These are phyloP conservation scores for Quercus mongolica DNA, from an alignment of 306 rosid species.

Conservation along the genomic window DNA sequence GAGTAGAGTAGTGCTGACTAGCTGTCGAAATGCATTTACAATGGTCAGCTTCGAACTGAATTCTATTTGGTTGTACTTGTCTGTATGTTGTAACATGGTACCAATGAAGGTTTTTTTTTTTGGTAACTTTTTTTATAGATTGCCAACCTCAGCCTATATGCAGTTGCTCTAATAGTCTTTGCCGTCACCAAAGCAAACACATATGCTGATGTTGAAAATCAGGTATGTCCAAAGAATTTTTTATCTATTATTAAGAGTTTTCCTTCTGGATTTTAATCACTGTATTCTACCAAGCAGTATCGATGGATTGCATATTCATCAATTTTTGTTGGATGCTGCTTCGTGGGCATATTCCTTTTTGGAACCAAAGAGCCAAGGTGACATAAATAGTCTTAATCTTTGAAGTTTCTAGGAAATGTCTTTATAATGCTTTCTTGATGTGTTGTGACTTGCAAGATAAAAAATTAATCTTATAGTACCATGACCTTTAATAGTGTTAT, in stretches of 20 bases:
- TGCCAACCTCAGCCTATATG: conserved; percentile 87
- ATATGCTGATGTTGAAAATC: conserved; percentile 52
- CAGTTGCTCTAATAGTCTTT: conserved; percentile 68
- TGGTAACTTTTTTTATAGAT: conserved; percentile 39
- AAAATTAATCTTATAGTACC: not conserved
- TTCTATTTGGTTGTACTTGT: conserved; percentile 3
- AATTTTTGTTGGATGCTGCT: conserved; percentile 87
- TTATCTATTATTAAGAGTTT: conserved; percentile 11
- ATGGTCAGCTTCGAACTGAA: conserved; percentile 55
- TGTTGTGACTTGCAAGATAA: not conserved
- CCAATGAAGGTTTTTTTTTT: not conserved
- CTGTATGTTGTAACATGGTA: not conserved
- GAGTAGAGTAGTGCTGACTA: conserved; percentile 88
- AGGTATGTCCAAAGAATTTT: conserved; percentile 45
- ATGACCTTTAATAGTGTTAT: not conserved
- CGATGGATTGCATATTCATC: conserved; percentile 93
- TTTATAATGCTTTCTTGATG: not conserved
- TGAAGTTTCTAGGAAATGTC: not conserved
- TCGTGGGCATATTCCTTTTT: conserved; percentile 62
- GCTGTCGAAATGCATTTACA: conserved; percentile 92
- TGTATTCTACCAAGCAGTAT: conserved; percentile 51
- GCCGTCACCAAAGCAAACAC: conserved; percentile 40
- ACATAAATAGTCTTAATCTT: conserved; percentile 7
- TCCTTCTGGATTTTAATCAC: conserved; percentile 18
- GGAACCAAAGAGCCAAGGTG: conserved; percentile 94